Base-by-base conservation (phyloP, 1,284 basidiomycete genomes). In the Austroboletus niveus region DNA sequence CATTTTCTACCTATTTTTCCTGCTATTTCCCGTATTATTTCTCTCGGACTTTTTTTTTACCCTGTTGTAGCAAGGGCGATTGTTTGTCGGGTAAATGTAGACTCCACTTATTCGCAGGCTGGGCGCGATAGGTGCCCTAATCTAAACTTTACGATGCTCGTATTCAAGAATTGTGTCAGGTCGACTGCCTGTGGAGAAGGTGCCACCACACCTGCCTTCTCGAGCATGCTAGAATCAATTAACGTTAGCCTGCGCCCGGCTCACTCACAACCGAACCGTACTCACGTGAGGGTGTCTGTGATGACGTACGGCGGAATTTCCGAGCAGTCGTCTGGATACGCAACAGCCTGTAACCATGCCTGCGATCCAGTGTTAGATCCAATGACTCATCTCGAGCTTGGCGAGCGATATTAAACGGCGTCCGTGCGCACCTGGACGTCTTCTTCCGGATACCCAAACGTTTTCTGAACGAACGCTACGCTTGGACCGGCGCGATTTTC, bases 301-400 rank as follows among this genome's bases (percentile, higher is more conserved):
- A 95, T 77, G 10, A 92, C 84, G 32, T 78, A 71, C 27, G 70
- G 71, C 8, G 85, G 77, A 45, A 94, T 85, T 35, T 74, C 74
- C 4, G 75, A 69, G 56, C 92, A 87, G 61, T 85, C 76, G 7
- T 77, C 59, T 7, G 90, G 84, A 69, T 93, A 95, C 6, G 74
- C 76, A 29, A 94, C 92, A 4, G 85, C 89, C 63, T 80, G 73
- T 54, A 94, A 73, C 93, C 93, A 95, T 40, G 87, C 85, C 79
- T 87, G 53, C 34, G 31, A n/a, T 14, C 15, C 12, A 35, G 2
- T 1, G 22, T 24, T 5, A 24, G 22, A 24, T 24, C 22, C 22
- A 24, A 17, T 17, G 17, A 17, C 17, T 9, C 29, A 29, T 29
- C 29, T 35, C 34, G 34, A 12, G 1, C 11, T 11, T 6, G 34